These are phyloP conservation scores for Solanum etuberosum DNA, from an alignment of 257 asterid species.

Conservation along the genomic window DNA sequence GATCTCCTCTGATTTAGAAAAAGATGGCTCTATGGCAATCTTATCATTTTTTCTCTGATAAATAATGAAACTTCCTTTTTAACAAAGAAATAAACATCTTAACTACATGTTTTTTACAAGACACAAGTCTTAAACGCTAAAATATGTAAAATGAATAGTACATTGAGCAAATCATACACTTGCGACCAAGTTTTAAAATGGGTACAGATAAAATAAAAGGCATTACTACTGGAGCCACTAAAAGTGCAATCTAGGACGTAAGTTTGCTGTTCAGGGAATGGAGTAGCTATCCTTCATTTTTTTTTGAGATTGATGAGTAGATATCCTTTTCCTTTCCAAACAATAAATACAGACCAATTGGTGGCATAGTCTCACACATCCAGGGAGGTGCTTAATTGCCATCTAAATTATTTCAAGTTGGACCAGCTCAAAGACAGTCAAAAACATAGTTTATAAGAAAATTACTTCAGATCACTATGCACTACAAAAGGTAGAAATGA, in stretches of 20 bases:
- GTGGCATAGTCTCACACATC: not conserved
- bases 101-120: not conserved
- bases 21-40: not conserved
- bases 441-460: not conserved
- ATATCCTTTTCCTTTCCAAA: not conserved
- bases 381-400: constrained; percentile 1
- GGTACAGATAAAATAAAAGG: not conserved
- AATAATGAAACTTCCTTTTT: not conserved
- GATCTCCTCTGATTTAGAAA: not conserved
- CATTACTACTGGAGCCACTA: not conserved
- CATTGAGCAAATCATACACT: not conserved
- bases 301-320: not conserved
- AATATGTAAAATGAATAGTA: not conserved
- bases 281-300: not conserved
- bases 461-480: not conserved
- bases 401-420: not conserved
- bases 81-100: not conserved
- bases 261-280: not conserved
- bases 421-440: not conserved
- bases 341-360: not conserved
- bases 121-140: not conserved
- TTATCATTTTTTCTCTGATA: not conserved
- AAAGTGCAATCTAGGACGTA: not conserved
- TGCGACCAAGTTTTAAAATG: not conserved
- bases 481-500: not conserved